These are phyloP conservation scores for Ustilago crameri DNA, from an alignment of 1,284 basidiomycete species.

Conservation along the genomic window DNA sequence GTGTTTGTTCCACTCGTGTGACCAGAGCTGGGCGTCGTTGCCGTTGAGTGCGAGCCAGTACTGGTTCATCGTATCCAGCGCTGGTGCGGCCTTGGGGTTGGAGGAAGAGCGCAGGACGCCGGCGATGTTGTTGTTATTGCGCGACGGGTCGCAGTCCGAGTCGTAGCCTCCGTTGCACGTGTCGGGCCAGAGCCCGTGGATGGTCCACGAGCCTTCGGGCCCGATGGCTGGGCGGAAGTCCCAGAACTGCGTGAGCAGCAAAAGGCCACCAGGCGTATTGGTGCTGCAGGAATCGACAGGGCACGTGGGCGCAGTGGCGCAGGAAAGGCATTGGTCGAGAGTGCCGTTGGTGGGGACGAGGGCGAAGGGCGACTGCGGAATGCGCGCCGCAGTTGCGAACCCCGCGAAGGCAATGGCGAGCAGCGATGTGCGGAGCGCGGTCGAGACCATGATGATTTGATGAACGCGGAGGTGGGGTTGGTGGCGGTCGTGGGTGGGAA, in stretches of 20 bases:
- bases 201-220: conserved; percentile 45
- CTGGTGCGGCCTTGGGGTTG: conserved; percentile 13
- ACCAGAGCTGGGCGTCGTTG: conserved; percentile 41
- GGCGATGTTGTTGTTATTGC: conserved; percentile 37
- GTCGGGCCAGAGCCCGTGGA: conserved; percentile 56
- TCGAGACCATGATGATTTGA: conserved; percentile 6
- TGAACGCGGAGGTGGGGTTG: not conserved
- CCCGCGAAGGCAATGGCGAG: conserved; percentile 1
- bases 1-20: conserved; percentile 54
- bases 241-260: conserved; percentile 54
- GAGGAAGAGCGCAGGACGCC: conserved; percentile 14
- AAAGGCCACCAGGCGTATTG: conserved; percentile 52
- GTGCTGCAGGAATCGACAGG: conserved; percentile 36
- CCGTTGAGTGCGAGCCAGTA: conserved; percentile 52
- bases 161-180: conserved; percentile 45
- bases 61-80: conserved; percentile 52
- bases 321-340: conserved; percentile 31
- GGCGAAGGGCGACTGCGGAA: conserved; percentile 13
- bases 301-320: conserved; percentile 20
- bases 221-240: conserved; percentile 52
- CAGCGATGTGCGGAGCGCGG: not conserved
- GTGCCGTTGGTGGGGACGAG: not conserved
- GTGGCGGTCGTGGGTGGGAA: conserved; percentile 1
- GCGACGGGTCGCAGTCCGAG: conserved; percentile 34
- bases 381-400: conserved; percentile 3